These are phyloP conservation scores for Grifola frondosa DNA, from an alignment of 1,284 basidiomycete genomes.

Conservation along the genomic window DNA sequence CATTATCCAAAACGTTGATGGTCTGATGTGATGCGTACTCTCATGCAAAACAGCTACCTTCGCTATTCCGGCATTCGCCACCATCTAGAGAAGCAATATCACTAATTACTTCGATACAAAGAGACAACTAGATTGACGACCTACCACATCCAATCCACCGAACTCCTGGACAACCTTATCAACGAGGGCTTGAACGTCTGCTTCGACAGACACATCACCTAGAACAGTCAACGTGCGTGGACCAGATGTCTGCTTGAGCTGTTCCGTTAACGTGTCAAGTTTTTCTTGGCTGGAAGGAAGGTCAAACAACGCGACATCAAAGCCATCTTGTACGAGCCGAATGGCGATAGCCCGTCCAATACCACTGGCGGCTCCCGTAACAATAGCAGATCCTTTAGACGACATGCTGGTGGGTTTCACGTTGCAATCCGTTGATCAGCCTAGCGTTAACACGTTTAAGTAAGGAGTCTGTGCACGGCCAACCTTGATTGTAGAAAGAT, in stretches of 20 bases:
- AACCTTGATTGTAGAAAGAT: too few relatives aligned
- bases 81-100: conserved; percentile 30
- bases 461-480: too few relatives aligned
- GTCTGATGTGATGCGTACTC: conserved; percentile 1
- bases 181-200: conserved; percentile 37
- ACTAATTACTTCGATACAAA: neutral
- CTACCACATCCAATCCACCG: conserved; percentile 13
- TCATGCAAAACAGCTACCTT: conserved; percentile 22
- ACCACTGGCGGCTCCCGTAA: conserved; percentile 38
- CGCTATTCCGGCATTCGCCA: conserved; percentile 34
- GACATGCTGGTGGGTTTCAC: too few relatives aligned
- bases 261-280: conserved; percentile 27
- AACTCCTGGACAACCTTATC: conserved; percentile 11
- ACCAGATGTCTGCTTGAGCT: conserved; percentile 29
- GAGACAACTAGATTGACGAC: neutral
- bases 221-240: conserved; percentile 26
- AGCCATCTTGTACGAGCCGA: conserved; percentile 40
- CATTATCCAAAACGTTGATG: neutral
- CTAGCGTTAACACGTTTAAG: too few relatives aligned
- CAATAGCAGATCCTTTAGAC: conserved; percentile 25
- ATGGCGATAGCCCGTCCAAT: conserved; percentile 41
- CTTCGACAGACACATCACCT: conserved; percentile 37
- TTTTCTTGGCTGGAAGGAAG: conserved; percentile 22
- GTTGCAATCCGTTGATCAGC: too few relatives aligned
- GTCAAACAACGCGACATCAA: conserved; percentile 40